phyloP scores from a whole-genome alignment of 305 asterid species.

The Rubia peregrina region DNA sequence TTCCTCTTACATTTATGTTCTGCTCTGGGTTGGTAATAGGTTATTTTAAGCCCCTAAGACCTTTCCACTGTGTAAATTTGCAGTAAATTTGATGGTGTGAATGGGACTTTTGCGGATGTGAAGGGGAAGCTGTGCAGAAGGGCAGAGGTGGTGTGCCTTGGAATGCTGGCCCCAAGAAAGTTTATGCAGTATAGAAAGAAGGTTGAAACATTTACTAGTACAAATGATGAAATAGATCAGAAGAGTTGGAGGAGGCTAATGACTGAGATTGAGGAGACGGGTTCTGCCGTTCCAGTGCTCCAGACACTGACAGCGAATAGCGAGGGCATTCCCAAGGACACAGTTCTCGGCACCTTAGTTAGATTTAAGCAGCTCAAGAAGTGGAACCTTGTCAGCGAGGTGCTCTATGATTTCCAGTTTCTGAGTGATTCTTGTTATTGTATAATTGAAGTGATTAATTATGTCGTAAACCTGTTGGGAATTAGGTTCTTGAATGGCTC shows the following conservation, averaged over 20 bases:
- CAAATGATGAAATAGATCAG: conserved; percentile 69
- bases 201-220: conserved; percentile 66
- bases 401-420: conserved; percentile 15
- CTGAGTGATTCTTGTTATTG: conserved; percentile 1
- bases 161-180: conserved; percentile 88
- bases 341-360: conserved; percentile 74
- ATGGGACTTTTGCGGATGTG: conserved; percentile 9
- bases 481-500: conserved; percentile 91
- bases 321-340: conserved; percentile 63
- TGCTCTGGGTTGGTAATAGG: neutral
- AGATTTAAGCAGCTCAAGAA: conserved; percentile 96
- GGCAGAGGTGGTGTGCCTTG: conserved; percentile 62
- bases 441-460: neutral
- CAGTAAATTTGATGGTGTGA: conserved; percentile 10
- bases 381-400: conserved; percentile 96
- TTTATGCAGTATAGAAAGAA: conserved; percentile 89
- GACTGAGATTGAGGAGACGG: conserved; percentile 77
- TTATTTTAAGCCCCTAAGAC: neutral
- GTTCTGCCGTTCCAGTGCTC: conserved; percentile 68
- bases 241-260: conserved; percentile 79
- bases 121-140: conserved; percentile 27
- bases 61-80: neutral
- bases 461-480: neutral
- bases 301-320: conserved; percentile 57
- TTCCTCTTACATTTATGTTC: neutral